Percentiles rank a stretch among this genome's conserved stretches.
These are phyloP conservation scores for Ceratocystis lukuohia DNA, from an alignment of 2,329 filamentous ascomycete species.

Conservation along the genomic window DNA sequence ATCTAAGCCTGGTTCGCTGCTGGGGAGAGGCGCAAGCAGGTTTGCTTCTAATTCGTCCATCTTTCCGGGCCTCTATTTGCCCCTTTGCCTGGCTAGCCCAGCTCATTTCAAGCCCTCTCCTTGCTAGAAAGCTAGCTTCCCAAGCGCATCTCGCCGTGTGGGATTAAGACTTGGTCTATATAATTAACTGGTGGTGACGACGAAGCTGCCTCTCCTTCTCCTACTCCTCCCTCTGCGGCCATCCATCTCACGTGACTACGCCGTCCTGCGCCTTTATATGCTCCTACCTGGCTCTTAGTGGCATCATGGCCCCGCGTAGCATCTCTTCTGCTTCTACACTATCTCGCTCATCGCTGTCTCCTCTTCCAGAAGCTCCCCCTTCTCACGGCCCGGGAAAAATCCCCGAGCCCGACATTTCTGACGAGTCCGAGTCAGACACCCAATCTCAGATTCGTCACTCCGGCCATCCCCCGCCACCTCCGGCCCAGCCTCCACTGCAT, in stretches of 20 bases:
- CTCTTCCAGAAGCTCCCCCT: slow-evolving; percentile 1
- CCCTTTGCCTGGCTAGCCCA: background rate
- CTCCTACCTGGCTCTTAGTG: background rate
- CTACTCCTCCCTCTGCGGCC: background rate
- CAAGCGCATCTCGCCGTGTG: background rate
- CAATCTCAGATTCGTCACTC: slow-evolving; percentile 13
- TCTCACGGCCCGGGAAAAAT: background rate
- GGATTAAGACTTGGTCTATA: background rate
- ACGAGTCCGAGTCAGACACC: slow-evolving; percentile 9
- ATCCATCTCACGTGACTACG: background rate
- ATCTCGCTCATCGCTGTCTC: slow-evolving; percentile 11
- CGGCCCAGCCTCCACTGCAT: background rate
- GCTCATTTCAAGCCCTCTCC: background rate
- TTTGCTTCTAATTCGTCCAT: background rate
- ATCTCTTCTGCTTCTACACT: slow-evolving; percentile 13
- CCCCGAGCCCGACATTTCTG: slow-evolving; percentile 9
- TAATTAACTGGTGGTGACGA: background rate
- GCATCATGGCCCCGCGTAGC: slow-evolving; percentile 10
- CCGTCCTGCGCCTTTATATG: background rate
- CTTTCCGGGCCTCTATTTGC: background rate
- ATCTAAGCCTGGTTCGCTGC: background rate
- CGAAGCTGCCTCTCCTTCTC: background rate
- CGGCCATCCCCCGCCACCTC: slow-evolving; percentile 12
- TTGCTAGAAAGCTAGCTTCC: background rate
- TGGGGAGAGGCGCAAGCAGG: background rate